Base-by-base conservation (phyloP, 1,139 yeast genomes). In the Suhomyces ambrosiae region DNA sequence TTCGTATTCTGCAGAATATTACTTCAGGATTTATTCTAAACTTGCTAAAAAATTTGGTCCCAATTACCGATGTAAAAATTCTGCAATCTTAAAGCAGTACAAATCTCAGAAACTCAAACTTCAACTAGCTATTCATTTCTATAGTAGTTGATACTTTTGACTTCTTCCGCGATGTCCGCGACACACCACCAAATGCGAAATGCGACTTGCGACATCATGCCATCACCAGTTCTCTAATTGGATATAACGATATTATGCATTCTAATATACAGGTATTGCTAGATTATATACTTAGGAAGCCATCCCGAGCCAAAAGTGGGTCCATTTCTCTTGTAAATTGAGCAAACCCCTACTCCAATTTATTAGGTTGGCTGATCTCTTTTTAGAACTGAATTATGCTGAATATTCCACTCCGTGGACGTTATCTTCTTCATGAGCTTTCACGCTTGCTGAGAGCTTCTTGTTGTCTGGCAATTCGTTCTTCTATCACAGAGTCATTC, bases 401-500 rank as follows among this genome's bases (percentile, higher is more conserved):
- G 29, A n/a, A 16, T 4, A 9, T 3, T 26, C 29, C 29, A 24
- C 29, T 12, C 19, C 19, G 19, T 7, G 29, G 19, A 7, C n/a
- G n/a, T 7, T 15, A 12, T 11, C 10, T n/a, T 24, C 15, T n/a
- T 24, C 11, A 23, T 12, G 9, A 27, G 2, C 17, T 15, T 3
- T 27, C 30, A 14, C 13, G 21, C 22, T 30, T 30, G 10, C 17
- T 27, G 12, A 17, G n/a, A 3, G 24, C 30, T 23, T 42, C 43
- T 23, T 47, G 48, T 26, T 43, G 39, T 41, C 41, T 41, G 17
- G 35, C 46, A 33, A 51, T 37, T 19, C 54, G 46, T 23, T 65
- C 66, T 32, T 69, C 72, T 9, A 65, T 46, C 4, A 60, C 58
- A 3, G 76, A 60, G 24, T 71, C 77, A 46, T 71, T 71, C 7